phyloP scores from a whole-genome alignment of 148 eudicot species.

The Salicornia ramosissima region DNA sequence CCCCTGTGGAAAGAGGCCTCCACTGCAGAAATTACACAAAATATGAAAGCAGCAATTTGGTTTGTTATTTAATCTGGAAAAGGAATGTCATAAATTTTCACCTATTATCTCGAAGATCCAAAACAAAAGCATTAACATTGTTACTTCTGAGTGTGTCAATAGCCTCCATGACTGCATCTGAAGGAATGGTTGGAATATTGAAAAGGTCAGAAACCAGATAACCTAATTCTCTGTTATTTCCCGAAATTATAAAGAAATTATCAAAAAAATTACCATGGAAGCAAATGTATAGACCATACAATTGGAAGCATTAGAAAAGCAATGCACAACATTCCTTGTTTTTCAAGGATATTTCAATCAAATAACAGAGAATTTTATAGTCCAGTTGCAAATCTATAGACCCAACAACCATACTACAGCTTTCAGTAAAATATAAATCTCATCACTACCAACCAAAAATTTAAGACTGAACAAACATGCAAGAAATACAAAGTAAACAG shows the following conservation, averaged over 20 bases:
- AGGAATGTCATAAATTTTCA: conserved; percentile 30
- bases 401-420: background rate
- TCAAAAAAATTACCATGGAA: background rate
- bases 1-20: conserved; percentile 98
- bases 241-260: too few relatives aligned
- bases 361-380: background rate
- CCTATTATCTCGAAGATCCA: conserved; percentile 99
- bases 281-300: background rate
- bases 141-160: conserved; percentile 69
- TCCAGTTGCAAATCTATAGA: background rate
- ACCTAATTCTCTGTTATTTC: background rate
- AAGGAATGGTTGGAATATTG: conserved; percentile 10
- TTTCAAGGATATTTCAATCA: too few relatives aligned
- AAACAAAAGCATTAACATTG: conserved; percentile 77
- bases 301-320: background rate
- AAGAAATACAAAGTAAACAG: background rate
- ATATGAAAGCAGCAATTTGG: conserved; percentile 19
- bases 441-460: background rate
- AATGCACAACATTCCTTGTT: background rate
- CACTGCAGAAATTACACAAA: conserved; percentile 59
- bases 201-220: background rate
- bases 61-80: background rate
- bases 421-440: background rate
- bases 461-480: conserved; percentile 2
- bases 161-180: conserved; percentile 92